Evolutionary conservation across 257 asterid genomes (phyloP), one percentile per base, ranked within the genome.

Genomic region (Lithospermum erythrorhizon): DNA sequence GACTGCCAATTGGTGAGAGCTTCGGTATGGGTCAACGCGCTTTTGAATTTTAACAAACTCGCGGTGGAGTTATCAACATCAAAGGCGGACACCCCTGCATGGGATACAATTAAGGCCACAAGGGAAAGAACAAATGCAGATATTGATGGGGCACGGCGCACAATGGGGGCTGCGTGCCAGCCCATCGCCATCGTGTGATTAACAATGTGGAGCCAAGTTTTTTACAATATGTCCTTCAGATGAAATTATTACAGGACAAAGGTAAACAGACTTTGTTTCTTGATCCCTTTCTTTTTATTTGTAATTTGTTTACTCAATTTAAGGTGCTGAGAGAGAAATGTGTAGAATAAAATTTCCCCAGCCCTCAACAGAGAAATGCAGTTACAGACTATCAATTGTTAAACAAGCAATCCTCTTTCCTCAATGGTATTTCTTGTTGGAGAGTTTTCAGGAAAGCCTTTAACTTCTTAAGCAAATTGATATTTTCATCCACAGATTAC

Each of bases 1-100:
- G 85, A 62, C 18, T 65, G 68, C 98, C 98, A 91, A 13, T 82
- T 59, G 25, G 74, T 64, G 1, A 91, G 82, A 2, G 75, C 84
- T 1, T 76, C 76, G 2, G 77, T 30, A 6, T 81, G 78, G 0
- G 80, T 80, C 6, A 88, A 69, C 35, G 82, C 58, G 58, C 70
- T 72, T 66, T 81, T 88, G 79, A 88, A 88, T 62, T 53, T 80
- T 20, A 83, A 25, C 4, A 88, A 87, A 30, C 81, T 83, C 14
- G 54, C 63, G 5, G 76, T 19, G 11, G 77, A 61, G 19, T 55
- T 65, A 18, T 71, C 75, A 1, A 57, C 54, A n/a, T 55, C 82
- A 22, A 73, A 66, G n/a, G 66, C 69, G 20, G 65, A 59, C 63
- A 63, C 32, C 55, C 65, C 25, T 8, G 61, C 24, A 13, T 41